phyloP scores from a whole-genome alignment of 2,329 filamentous ascomycete genomes.

The Coleophoma cylindrospora region DNA sequence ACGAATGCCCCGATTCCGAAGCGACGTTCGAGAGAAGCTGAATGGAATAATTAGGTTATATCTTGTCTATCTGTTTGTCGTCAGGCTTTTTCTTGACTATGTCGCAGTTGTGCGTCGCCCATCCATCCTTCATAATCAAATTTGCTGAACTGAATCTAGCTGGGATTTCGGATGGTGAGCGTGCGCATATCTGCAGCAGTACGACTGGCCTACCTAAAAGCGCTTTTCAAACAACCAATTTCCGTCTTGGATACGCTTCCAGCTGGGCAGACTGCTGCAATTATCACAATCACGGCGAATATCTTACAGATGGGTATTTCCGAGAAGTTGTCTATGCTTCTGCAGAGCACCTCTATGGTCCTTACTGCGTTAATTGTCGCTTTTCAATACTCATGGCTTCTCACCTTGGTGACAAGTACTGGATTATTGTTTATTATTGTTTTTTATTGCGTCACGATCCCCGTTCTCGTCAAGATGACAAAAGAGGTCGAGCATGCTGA shows the following conservation, averaged over 20 bases:
- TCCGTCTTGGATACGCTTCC: conserved; percentile 64
- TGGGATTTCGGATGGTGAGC: conserved; percentile 52
- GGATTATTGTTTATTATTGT: conserved; percentile 49
- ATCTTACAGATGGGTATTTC: conserved; percentile 57
- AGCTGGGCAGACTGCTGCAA: conserved; percentile 53
- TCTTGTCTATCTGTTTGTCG: conserved; percentile 54
- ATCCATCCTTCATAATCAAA: not conserved
- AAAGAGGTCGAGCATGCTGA: conserved; percentile 39
- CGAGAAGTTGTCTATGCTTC: conserved; percentile 52
- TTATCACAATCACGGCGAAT: conserved; percentile 62
- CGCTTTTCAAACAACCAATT: conserved; percentile 59
- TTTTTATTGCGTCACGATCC: conserved; percentile 40
- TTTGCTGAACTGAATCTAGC: conserved; percentile 2
- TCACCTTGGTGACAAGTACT: conserved; percentile 52
- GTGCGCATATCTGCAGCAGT: conserved; percentile 55
- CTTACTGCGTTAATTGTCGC: conserved; percentile 47
- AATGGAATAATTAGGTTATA: conserved; percentile 39
- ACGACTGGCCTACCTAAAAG: conserved; percentile 58
- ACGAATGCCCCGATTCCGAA: not conserved
- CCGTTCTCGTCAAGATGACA: conserved; percentile 48
- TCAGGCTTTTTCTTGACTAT: conserved; percentile 48
- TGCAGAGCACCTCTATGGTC: conserved; percentile 51
- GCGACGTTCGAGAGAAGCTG: conserved; percentile 5
- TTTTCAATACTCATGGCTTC: conserved; percentile 50
- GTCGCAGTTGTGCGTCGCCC: conserved; percentile 41